Base-by-base conservation (phyloP, 2,329 filamentous ascomycete species). In the Ustulina deusta region DNA sequence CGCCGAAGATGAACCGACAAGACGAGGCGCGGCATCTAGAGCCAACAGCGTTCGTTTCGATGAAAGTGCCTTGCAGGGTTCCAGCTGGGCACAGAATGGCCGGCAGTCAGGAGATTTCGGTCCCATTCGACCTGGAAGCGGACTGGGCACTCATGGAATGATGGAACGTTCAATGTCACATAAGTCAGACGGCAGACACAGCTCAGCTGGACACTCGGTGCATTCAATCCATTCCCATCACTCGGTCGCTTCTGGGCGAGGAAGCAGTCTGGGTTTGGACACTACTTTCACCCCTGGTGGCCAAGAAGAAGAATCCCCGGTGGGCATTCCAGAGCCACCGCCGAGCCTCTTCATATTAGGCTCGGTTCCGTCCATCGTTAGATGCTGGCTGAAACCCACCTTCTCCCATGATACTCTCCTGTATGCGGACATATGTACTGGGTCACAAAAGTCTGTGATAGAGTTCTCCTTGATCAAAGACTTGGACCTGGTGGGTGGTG, bases 1-100 rank as follows among this genome's bases (percentile, higher is more conserved):
- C 71, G 87, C 91, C 5, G 94, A 97, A 69, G 94, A 98, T 70
- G 92, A 94, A 77, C 92, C 92, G 36, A 90, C 93, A 65, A 89
- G 93, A 42, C 89, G 95, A 70, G 93, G 96, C 61, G 93, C 93
- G 22, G 91, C 93, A 20, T 99, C 96, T 20, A 88, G 96, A 74
- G 95, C 96, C 55, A 98, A 98, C 78, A 98, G 96, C 77, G 96
- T 99, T 73, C 92, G 96, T 42, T 99, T 99, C 75, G 96, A 98
- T 77, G 95, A 98, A 78, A 97, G 93, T 76, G 94, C 95, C 15
- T 89, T 97, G 74, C 94, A 97, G 74, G 92, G 93, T 55, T 94
- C 88, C 9, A 87, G 94, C 78, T 97, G 96, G 88, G 91, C 90
- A 42, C 93, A 97, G 76, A 89, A 89, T 71, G 92, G 91, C 66